Base-by-base conservation (phyloP, 2,329 filamentous ascomycete genomes). In the Ramularia endophylla region DNA sequence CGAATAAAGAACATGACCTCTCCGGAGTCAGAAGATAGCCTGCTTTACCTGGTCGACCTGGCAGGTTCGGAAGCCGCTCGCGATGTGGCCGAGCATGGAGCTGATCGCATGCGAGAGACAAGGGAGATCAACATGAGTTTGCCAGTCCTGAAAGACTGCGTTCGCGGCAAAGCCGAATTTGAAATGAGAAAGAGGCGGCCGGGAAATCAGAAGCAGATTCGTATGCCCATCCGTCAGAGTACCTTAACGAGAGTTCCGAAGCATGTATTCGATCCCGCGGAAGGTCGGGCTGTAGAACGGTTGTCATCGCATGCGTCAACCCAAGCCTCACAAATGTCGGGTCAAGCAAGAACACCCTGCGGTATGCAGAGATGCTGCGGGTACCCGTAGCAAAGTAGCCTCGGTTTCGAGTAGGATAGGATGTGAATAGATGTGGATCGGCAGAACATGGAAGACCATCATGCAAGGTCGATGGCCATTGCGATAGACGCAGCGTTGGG, bases 61-160 rank as follows among this genome's bases (percentile, higher is more conserved):
- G 44, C 44, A 2, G 44, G 44, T 3, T 47, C 44, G 5, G 44
- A 47, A 38, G 40, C 40, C 2, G 44, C 44, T 5, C 36, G 44
- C 18, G 44, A 47, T 16, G 27, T 43, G 19, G 28, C 36, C 4
- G 17, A 31, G 18, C 44, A 47, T 27, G 41, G 37, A 12, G 41
- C 40, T 3, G 36, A 36, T 6, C 41, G 41, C 2, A 47, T 43
- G 41, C 34, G 39, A 1, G 44, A 47, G 29, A 44, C 44, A 8
- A 30, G 28, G 31, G 40, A 44, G 17, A 44, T 47, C 28, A 47
- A 47, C 27, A 28, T 44, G 17, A 43, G 40, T 28, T 29, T 47
- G 11, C 41, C 44, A 8, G 33, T 38, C 1, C 27, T 47, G 8
- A 47, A 47, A 29, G 44, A 47, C 19, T 44, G 44, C 25, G 34